Conservation (phyloP, 805 yeast genomes). For the Sugiyamaella qingdaonensis region DNA sequence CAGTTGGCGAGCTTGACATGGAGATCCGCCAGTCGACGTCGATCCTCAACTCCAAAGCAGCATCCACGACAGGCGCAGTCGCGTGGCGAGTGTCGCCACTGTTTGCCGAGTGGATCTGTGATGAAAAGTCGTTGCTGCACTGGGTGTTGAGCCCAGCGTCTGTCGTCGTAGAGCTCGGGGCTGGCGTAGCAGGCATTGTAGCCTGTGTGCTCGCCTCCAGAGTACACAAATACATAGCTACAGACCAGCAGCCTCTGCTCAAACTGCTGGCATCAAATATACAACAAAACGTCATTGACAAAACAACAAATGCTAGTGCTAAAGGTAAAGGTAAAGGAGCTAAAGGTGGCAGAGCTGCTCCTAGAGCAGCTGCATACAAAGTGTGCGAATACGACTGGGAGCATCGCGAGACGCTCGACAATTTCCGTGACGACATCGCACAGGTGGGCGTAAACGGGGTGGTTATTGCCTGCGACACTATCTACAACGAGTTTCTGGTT, state of each 20-base stretch:
- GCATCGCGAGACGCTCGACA: constrained; percentile 36
- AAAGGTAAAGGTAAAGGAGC: background rate
- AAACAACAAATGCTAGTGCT: background rate
- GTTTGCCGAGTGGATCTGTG: constrained; percentile 52
- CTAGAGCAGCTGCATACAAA: constrained; percentile 27
- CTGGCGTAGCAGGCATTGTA: constrained; percentile 56
- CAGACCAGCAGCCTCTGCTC: constrained; percentile 55
- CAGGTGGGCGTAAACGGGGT: constrained; percentile 30
- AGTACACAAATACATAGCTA: constrained; percentile 44
- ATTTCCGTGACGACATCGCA: constrained; percentile 18
- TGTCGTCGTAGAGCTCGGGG: constrained; percentile 53
- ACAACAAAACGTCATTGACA: constrained; percentile 30
- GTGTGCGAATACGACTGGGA: constrained; percentile 64
- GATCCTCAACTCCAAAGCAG: constrained; percentile 16
- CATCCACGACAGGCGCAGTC: constrained; percentile 56
- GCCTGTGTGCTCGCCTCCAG: constrained; percentile 39
- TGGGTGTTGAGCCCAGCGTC: constrained; percentile 14
- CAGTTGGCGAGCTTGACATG: constrained; percentile 21
- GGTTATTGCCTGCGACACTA: constrained; percentile 60
- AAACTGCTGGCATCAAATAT: constrained; percentile 49
- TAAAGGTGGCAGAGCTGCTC: background rate
- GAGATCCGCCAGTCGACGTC: constrained; percentile 18
- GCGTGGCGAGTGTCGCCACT: constrained; percentile 53
- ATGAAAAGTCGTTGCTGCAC: constrained; percentile 5
- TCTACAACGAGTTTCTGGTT: constrained; percentile 59